These are phyloP conservation scores for Flammula alnicola DNA, from an alignment of 1,284 basidiomycete genomes.

Conservation along the genomic window DNA sequence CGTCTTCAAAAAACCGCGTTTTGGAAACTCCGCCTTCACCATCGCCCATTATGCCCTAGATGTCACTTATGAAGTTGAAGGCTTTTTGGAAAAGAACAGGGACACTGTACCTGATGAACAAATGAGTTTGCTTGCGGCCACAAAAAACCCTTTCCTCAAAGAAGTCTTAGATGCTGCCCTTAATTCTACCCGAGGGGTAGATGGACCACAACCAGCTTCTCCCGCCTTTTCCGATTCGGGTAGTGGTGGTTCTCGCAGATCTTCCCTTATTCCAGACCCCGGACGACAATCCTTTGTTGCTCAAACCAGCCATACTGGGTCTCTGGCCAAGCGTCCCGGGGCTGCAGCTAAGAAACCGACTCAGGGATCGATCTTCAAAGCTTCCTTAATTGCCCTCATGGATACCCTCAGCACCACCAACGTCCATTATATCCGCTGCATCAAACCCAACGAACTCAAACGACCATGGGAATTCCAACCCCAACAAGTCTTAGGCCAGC, in stretches of 20 bases:
- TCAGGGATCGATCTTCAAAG: slow-evolving; percentile 98
- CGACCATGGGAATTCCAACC: slow-evolving; percentile 97
- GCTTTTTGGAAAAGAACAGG: slow-evolving; percentile 98
- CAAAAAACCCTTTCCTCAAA: slow-evolving; percentile 92
- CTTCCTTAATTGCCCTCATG: slow-evolving; percentile 93
- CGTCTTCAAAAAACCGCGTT: slow-evolving; percentile 97
- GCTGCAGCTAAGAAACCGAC: slow-evolving; percentile 88
- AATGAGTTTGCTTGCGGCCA: slow-evolving; percentile 82
- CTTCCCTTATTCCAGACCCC: slow-evolving; percentile 84
- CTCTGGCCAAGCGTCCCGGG: slow-evolving; percentile 62
- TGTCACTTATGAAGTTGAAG: slow-evolving; percentile 97
- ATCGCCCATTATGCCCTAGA: slow-evolving; percentile 98
- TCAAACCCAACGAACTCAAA: slow-evolving; percentile 99
- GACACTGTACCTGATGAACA: slow-evolving; percentile 99
- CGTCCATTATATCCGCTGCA: slow-evolving; percentile 99
- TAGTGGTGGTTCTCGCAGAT: slow-evolving; percentile 73
- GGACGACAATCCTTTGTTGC: slow-evolving; percentile 76
- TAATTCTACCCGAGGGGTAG: slow-evolving; percentile 68
- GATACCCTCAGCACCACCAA: slow-evolving; percentile 97
- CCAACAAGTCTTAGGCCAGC: slow-evolving; percentile 93
- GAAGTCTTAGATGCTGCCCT: slow-evolving; percentile 93
- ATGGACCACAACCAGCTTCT: slow-evolving; percentile 68
- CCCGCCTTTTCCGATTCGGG: slow-evolving; percentile 76
- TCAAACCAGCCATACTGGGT: slow-evolving; percentile 40
- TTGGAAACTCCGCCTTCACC: slow-evolving; percentile 96